These are phyloP conservation scores for Sclerotinia borealis DNA, from an alignment of 2,329 filamentous ascomycete species.

Conservation along the genomic window DNA sequence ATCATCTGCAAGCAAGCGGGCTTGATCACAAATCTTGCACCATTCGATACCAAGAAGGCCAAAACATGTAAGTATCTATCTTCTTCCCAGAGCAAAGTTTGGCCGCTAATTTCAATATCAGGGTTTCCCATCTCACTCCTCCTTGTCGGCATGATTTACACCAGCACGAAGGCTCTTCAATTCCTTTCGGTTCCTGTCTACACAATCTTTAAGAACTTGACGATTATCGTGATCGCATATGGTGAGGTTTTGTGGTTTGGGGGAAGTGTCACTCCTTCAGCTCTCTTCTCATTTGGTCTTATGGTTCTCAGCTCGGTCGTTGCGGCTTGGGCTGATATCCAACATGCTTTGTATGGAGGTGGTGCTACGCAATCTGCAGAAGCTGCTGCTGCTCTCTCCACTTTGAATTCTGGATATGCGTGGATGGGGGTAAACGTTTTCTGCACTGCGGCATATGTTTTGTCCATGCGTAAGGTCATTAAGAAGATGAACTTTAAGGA, in stretches of 20 bases:
- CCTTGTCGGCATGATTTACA: conserved; percentile 99
- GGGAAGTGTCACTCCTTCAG: conserved; percentile 78
- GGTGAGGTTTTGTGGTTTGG: conserved; percentile 98
- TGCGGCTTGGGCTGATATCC: conserved; percentile 95
- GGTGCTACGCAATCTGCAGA: conserved; percentile 38
- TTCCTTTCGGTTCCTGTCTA: conserved; percentile 97
- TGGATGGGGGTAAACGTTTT: conserved; percentile 99
- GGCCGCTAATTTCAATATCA: conserved; percentile 35
- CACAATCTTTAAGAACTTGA: conserved; percentile 99
- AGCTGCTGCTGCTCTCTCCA: conserved; percentile 71
- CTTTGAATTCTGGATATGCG: conserved; percentile 87
- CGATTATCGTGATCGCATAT: conserved; percentile 97
- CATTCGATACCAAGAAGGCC: conserved; percentile 81
- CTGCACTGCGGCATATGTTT: conserved; percentile 82
- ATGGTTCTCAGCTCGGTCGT: conserved; percentile 95
- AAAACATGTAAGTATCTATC: conserved; percentile 67
- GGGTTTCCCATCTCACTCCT: conserved; percentile 96
- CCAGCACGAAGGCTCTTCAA: conserved; percentile 89
- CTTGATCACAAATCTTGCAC: conserved; percentile 73
- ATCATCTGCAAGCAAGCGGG: conserved; percentile 73
- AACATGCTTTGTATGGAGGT: conserved; percentile 62
- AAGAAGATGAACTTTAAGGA: conserved; percentile 99
- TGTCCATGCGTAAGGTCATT: conserved; percentile 96
- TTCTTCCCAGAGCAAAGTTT: neutral
- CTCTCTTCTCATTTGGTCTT: conserved; percentile 87